These are phyloP conservation scores for Ogataea hybrid DNA, from an alignment of 1,139 yeast species.

Conservation along the genomic window DNA sequence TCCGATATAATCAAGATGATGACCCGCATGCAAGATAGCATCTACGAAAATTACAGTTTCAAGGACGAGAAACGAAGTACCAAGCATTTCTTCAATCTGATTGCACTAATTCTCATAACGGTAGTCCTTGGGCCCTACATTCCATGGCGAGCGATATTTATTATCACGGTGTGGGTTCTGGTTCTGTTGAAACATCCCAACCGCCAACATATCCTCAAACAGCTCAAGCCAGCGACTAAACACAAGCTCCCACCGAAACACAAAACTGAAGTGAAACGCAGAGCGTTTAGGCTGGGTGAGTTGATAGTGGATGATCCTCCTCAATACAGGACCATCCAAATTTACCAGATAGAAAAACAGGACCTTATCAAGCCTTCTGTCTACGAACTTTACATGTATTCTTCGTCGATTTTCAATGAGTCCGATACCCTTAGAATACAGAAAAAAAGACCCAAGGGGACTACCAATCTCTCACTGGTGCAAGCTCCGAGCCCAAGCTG, in stretches of 20 bases:
- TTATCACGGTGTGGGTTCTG: conserved; percentile 54
- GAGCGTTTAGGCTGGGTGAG: not conserved
- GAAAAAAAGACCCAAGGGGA: conserved; percentile 68
- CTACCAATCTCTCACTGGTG: conserved; percentile 52
- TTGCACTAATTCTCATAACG: conserved; percentile 38
- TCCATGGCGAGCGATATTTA: conserved; percentile 64
- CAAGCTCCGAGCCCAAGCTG: conserved; percentile 66
- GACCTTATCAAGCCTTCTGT: conserved; percentile 52
- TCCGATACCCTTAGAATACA: conserved; percentile 50
- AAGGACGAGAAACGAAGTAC: conserved; percentile 70
- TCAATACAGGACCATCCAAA: conserved; percentile 60
- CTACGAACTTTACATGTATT: conserved; percentile 57
- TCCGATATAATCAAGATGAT: conserved; percentile 51
- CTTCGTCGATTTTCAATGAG: conserved; percentile 50
- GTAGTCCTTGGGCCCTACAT: conserved; percentile 59
- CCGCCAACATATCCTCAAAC: conserved; percentile 30
- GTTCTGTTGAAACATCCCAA: conserved; percentile 56
- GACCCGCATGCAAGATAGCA: conserved; percentile 53
- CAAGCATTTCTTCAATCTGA: conserved; percentile 37
- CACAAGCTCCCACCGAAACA: not conserved
- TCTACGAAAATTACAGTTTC: conserved; percentile 68
- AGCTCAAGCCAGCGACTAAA: conserved; percentile 7
- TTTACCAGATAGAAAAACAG: conserved; percentile 71
- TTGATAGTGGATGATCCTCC: conserved; percentile 68
- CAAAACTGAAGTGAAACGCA: conserved; percentile 26